Conservation (phyloP, 768 basidiomycete species). For the Podaxis sp. region DNA sequence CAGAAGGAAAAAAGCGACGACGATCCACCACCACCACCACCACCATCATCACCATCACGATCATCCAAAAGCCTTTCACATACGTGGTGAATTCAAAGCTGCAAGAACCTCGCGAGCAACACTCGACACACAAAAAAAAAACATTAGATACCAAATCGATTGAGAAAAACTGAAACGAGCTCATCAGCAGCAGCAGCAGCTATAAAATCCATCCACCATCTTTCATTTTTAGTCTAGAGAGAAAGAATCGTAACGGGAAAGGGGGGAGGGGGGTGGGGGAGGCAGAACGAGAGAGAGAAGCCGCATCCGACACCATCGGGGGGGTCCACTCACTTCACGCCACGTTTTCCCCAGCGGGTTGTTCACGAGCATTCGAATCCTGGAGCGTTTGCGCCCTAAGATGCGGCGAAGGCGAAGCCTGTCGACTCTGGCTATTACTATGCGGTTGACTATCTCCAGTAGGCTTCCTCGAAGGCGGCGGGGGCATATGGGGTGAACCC, state of each 20-base stretch:
- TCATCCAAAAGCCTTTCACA: background rate
- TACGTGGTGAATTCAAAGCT: background rate
- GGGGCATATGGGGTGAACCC: slow-evolving; percentile 3
- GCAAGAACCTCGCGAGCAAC: background rate
- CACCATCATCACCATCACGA: background rate
- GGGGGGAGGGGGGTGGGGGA: background rate
- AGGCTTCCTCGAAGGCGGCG: background rate
- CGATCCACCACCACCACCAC: background rate
- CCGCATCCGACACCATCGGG: background rate
- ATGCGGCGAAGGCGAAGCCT: slow-evolving; percentile 2
- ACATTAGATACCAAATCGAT: background rate
- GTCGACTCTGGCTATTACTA: slow-evolving; percentile 6
- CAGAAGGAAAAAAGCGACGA: background rate
- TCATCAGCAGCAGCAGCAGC: background rate
- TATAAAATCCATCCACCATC: background rate
- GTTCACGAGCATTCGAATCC: slow-evolving; percentile 7
- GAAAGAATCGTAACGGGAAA: background rate
- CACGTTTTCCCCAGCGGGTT: background rate
- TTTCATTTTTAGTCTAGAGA: background rate
- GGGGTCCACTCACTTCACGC: background rate
- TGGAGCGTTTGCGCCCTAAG: background rate
- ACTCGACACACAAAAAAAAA: background rate
- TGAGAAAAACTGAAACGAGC: background rate
- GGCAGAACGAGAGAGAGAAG: background rate
- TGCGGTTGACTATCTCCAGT: slow-evolving; percentile 6